Evolutionary conservation across 2,329 filamentous ascomycete genomes (phyloP).

Genomic region (Seiridium unicorne): DNA sequence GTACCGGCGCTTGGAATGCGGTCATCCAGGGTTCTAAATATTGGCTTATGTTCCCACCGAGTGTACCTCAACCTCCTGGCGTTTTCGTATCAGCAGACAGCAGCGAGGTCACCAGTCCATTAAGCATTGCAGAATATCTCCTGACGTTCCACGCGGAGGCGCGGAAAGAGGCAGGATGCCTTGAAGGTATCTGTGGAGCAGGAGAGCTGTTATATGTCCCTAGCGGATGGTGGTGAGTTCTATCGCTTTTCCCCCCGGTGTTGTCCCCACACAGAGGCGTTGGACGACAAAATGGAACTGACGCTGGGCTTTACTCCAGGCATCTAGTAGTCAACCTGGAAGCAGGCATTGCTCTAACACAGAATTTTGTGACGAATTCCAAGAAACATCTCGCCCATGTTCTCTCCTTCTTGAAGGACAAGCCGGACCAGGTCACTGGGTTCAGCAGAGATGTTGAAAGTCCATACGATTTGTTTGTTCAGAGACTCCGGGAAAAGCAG

Average conservation of each 20-base stretch:
- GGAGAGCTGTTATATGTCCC: conserved; percentile 93
- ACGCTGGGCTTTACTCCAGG: conserved; percentile 22
- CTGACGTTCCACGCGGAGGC: conserved; percentile 86
- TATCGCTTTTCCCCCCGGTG: background rate
- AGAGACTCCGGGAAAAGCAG: conserved; percentile 60
- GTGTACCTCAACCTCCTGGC: conserved; percentile 70
- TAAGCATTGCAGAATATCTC: conserved; percentile 97
- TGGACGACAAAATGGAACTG: background rate
- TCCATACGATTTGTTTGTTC: conserved; percentile 73
- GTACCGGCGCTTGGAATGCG: conserved; percentile 86
- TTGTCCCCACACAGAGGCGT: background rate
- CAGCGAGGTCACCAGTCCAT: conserved; percentile 87
- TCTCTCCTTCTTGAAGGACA: conserved; percentile 77
- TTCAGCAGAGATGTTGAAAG: conserved; percentile 72
- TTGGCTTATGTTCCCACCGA: conserved; percentile 96
- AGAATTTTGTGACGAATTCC: conserved; percentile 85
- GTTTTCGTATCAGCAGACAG: conserved; percentile 88
- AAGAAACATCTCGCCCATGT: conserved; percentile 65
- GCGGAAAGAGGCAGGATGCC: conserved; percentile 69
- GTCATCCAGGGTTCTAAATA: conserved; percentile 89
- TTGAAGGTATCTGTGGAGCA: conserved; percentile 79
- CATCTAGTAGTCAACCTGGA: conserved; percentile 91
- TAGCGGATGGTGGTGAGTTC: conserved; percentile 73
- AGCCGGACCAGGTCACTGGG: conserved; percentile 82
- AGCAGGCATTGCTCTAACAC: conserved; percentile 82